Evolutionary conservation across 306 rosid genomes (phyloP), one percentile per base, ranked within the genome.

Genomic region (Lathyrus aphaca): DNA sequence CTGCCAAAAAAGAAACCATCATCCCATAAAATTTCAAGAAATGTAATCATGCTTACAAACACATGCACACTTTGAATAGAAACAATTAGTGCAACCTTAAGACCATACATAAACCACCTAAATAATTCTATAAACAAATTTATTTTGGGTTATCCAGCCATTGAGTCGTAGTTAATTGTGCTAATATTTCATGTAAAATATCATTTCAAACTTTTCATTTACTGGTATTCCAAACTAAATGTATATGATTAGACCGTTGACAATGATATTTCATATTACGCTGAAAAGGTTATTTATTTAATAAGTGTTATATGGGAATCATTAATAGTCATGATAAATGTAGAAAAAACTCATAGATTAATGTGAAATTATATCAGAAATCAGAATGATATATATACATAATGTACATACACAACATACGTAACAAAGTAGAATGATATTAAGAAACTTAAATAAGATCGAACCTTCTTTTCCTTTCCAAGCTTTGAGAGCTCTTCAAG

Each of bases 401-500:
- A 39, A 38, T 8, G n/a, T 44, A 18, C 15, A 37, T 43, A 39
- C 39, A 51, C 60, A 40, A 59, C 71, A 73, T 35, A 78, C 57
- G 42, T 21, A 68, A 73, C 46, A 73, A 17, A 50, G 16, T 58
- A 39, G 61, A 56, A 63, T 54, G 61, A 56, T 17, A 42, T 21
- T 4, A 59, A 48, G 66, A 37, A 50, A 51, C 19, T 43, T 62
- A 46, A 55, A 45, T 55, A 7, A 70, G 74, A 75, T 29, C 46
- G 27, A 7, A 94, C 99, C 99, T 94, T 88, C 53, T 91, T 88
- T 77, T 83, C 95, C 87, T 94, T 94, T 0, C 78, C 91, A 69
- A 84, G 74, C 80, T 83, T 94, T 6, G 79, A 63, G 53, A 94
- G 92, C 84, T 87, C 91, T 73, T 73, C 92, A 46, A 88, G 76